These are phyloP conservation scores for Geosmithia morbida DNA, from an alignment of 2,329 filamentous ascomycete species.

Conservation along the genomic window DNA sequence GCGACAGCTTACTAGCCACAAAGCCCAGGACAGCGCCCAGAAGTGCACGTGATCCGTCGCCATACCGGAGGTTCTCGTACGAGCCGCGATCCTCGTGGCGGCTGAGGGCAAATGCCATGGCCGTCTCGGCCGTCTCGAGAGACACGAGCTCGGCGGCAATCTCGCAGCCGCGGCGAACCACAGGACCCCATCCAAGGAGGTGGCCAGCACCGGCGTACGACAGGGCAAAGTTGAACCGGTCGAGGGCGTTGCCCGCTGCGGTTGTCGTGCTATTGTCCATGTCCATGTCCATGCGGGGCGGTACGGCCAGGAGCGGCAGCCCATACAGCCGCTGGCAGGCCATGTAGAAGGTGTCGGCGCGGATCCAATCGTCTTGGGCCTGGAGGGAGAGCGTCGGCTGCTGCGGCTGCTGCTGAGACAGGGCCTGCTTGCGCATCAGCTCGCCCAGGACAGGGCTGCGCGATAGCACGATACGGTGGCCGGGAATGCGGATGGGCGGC, in stretches of 20 bases:
- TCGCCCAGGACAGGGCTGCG: slow-evolving; percentile 25
- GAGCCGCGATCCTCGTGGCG: slow-evolving; percentile 17
- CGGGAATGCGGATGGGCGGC: slow-evolving; percentile 25
- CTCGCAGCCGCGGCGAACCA: slow-evolving; percentile 43
- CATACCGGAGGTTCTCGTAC: slow-evolving; percentile 32
- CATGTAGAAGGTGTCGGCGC: slow-evolving; percentile 40
- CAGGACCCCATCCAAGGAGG: slow-evolving; percentile 37
- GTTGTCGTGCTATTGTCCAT: slow-evolving; percentile 8
- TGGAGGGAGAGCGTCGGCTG: slow-evolving; percentile 23
- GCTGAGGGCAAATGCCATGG: slow-evolving; percentile 42
- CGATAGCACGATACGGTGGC: slow-evolving; percentile 39
- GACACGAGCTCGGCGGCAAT: slow-evolving; percentile 41
- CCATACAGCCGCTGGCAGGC: slow-evolving; percentile 45
- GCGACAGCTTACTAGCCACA: slow-evolving; percentile 43
- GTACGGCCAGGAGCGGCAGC: slow-evolving; percentile 28
- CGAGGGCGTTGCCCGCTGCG: slow-evolving; percentile 21
- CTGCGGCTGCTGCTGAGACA: slow-evolving; percentile 18
- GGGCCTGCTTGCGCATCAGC: slow-evolving; percentile 11
- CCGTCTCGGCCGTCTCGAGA: slow-evolving; percentile 49
- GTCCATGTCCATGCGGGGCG: slow-evolving; percentile 11
- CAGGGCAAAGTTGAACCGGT: slow-evolving; percentile 40
- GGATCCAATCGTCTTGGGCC: slow-evolving; percentile 35
- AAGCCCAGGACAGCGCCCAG: slow-evolving; percentile 43
- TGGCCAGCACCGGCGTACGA: slow-evolving; percentile 51
- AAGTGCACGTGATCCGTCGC: slow-evolving; percentile 37